A percentile compares a stretch with the other conserved stretches of the same genome.
Conservation (phyloP, 352 stramenopile genomes). For the Thalassiosira oceanica region DNA sequence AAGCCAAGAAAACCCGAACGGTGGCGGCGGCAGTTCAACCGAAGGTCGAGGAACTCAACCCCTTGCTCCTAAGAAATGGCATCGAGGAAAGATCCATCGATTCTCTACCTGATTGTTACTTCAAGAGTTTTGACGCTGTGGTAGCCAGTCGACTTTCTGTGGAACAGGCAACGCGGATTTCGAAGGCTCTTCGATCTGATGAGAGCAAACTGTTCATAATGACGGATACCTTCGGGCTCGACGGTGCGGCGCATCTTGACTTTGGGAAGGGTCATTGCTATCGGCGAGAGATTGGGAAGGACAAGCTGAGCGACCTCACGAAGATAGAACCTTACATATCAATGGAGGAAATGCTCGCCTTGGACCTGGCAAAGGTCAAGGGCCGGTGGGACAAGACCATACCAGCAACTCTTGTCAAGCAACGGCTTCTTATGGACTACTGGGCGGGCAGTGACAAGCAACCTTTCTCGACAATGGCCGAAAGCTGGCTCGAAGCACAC, state of each 20-base stretch:
- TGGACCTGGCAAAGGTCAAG: slow-evolving; percentile 45
- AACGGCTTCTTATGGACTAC: slow-evolving; percentile 75
- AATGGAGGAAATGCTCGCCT: slow-evolving; percentile 57
- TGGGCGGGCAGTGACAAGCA: slow-evolving; percentile 15
- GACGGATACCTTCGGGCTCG: slow-evolving; percentile 75
- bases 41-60: slow-evolving; percentile 92
- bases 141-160: slow-evolving; percentile 65
- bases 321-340: slow-evolving; percentile 62
- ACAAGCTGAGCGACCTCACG: slow-evolving; percentile 70
- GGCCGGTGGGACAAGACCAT: slow-evolving; percentile 70
- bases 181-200: slow-evolving; percentile 25
- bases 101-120: slow-evolving; percentile 80
- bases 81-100: slow-evolving; percentile 63
- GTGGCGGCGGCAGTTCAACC: slow-evolving; percentile 76
- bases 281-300: slow-evolving; percentile 74
- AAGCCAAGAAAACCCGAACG: slow-evolving; percentile 43
- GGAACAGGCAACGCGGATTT: slow-evolving; percentile 59
- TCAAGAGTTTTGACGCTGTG: slow-evolving; percentile 88
- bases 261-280: slow-evolving; percentile 62
- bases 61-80: slow-evolving; percentile 87
- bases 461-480: slow-evolving; percentile 28
- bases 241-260: slow-evolving; percentile 70
- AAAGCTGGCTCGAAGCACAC: slow-evolving; percentile 28
- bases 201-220: slow-evolving; percentile 61
- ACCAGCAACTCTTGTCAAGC: slow-evolving; percentile 54